These are phyloP conservation scores for Ogataea degrootiae DNA, from an alignment of 805 yeast genomes.

Conservation along the genomic window DNA sequence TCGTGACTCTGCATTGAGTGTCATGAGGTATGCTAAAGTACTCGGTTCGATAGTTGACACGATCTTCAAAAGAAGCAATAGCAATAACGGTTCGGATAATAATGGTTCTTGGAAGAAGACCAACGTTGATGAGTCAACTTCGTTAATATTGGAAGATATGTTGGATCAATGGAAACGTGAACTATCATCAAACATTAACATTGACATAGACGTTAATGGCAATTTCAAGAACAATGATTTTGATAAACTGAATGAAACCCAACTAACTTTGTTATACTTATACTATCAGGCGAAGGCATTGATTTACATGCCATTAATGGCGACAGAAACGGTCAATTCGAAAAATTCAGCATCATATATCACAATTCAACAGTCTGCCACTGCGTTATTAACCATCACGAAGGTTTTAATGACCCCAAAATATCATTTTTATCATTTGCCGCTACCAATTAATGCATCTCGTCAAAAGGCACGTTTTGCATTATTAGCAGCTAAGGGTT, in stretches of 20 bases:
- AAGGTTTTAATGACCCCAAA: conserved; percentile 36
- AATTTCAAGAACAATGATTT: conserved; percentile 34
- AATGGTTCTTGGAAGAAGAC: conserved; percentile 30
- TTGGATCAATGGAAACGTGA: conserved; percentile 77
- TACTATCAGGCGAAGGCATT: conserved; percentile 61
- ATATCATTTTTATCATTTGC: conserved; percentile 39
- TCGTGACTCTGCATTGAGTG: conserved; percentile 52
- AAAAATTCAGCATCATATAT: conserved; percentile 53
- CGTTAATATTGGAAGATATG: conserved; percentile 49
- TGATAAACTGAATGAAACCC: conserved; percentile 37
- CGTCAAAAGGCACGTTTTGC: conserved; percentile 61
- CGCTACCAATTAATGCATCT: conserved; percentile 60
- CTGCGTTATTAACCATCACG: conserved; percentile 50
- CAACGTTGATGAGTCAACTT: conserved; percentile 26
- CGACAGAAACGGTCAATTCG: conserved; percentile 35
- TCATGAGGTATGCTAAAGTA: conserved; percentile 67
- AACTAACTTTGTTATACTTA: conserved; percentile 48
- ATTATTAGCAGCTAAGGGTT: conserved; percentile 65
- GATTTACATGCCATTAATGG: conserved; percentile 61
- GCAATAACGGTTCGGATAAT: conserved; percentile 18
- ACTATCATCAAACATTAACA: conserved; percentile 54
- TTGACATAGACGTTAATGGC: conserved; percentile 57
- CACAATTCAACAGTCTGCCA: conserved; percentile 64
- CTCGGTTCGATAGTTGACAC: conserved; percentile 70
- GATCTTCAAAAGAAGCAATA: conserved; percentile 56